Conservation (phyloP, 2,329 filamentous ascomycete species). For the Fusarium bactridioides region DNA sequence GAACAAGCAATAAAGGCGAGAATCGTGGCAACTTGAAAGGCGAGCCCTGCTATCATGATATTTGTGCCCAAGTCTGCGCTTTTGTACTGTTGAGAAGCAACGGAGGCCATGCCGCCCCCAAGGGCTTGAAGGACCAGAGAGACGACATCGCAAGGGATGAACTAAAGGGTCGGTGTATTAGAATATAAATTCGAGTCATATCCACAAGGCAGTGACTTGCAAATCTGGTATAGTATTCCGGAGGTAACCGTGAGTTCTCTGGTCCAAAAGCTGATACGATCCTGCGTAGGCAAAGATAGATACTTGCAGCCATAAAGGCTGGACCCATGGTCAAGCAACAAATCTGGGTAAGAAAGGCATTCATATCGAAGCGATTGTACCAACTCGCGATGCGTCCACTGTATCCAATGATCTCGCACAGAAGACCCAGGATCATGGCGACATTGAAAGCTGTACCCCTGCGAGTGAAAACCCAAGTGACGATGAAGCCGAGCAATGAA, state of each 20-base stretch:
- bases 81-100: constrained; percentile 49
- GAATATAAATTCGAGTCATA: not conserved
- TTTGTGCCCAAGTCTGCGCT: constrained; percentile 57
- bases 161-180: constrained; percentile 46
- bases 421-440: constrained; percentile 62
- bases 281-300: constrained; percentile 67
- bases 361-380: constrained; percentile 59
- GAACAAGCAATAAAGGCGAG: constrained; percentile 61
- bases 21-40: constrained; percentile 67
- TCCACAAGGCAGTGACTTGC: constrained; percentile 43
- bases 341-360: constrained; percentile 64
- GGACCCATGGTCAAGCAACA: constrained; percentile 70
- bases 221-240: constrained; percentile 58
- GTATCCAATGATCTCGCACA: constrained; percentile 68
- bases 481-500: constrained; percentile 52
- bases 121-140: constrained; percentile 67
- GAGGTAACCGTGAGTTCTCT: constrained; percentile 57
- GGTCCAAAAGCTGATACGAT: constrained; percentile 58
- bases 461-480: constrained; percentile 53
- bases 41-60: constrained; percentile 71
- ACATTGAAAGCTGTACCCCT: constrained; percentile 59
- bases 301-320: constrained; percentile 68
- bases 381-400: constrained; percentile 63
- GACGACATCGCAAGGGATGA: constrained; percentile 69
- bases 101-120: constrained; percentile 64